phyloP scores from a whole-genome alignment of 2,329 filamentous ascomycete genomes.

The Aureobasidium sp. region DNA sequence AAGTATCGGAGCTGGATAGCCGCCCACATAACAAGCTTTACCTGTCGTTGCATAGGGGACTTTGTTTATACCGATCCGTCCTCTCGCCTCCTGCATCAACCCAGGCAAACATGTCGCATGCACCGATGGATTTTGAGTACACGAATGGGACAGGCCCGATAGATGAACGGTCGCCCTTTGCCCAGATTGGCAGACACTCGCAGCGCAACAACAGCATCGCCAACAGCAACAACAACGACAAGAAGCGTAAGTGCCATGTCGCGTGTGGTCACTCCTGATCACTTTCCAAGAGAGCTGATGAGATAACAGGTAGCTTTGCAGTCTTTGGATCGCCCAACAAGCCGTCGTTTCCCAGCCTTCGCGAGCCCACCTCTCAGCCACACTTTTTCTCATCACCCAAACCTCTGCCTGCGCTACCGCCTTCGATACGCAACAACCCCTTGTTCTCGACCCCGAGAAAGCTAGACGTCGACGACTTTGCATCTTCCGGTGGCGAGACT shows the following conservation, averaged over 20 bases:
- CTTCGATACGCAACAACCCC: slow-evolving; percentile 30
- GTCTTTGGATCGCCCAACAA: slow-evolving; percentile 45
- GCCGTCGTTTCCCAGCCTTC: slow-evolving; percentile 38
- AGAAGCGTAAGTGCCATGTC: slow-evolving; percentile 33
- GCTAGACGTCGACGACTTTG: slow-evolving; percentile 28
- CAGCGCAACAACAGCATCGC: slow-evolving; percentile 24
- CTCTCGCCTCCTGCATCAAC: background rate
- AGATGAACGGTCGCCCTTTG: slow-evolving; percentile 43
- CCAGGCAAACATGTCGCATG: slow-evolving; percentile 28
- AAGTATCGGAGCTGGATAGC: no score
- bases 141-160: slow-evolving; percentile 41
- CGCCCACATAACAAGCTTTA: no score
- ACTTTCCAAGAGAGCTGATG: slow-evolving; percentile 1
- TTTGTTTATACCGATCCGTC: slow-evolving; percentile 8
- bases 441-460: slow-evolving; percentile 34
- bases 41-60: background rate
- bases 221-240: slow-evolving; percentile 24
- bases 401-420: slow-evolving; percentile 34
- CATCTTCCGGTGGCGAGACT: slow-evolving; percentile 45
- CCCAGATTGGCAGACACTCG: slow-evolving; percentile 31
- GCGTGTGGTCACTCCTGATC: background rate
- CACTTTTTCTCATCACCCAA: slow-evolving; percentile 40
- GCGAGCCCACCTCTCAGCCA: slow-evolving; percentile 44
- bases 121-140: slow-evolving; percentile 51
- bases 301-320: slow-evolving; percentile 23